Conservation (phyloP, 768 basidiomycete species). For the Boletus eberwhitei region DNA sequence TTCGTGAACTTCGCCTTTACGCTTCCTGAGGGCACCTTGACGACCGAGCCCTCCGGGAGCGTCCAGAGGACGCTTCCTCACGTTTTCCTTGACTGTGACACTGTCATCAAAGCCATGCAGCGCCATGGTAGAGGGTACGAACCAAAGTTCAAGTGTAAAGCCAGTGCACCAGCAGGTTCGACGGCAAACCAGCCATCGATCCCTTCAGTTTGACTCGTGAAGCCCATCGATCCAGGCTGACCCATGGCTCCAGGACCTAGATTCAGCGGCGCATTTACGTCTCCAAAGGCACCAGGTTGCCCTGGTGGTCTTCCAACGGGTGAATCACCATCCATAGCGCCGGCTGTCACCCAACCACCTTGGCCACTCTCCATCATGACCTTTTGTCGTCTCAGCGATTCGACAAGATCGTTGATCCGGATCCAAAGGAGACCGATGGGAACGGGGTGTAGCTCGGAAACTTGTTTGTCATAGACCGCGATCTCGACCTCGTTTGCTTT, state of each 20-base stretch:
- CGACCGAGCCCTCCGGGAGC: conserved; percentile 89
- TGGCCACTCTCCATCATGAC: conserved; percentile 83
- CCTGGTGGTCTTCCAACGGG: conserved; percentile 45
- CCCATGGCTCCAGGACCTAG: conserved; percentile 30
- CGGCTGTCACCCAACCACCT: conserved; percentile 94
- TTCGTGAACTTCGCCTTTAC: conserved; percentile 97
- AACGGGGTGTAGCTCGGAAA: conserved; percentile 72
- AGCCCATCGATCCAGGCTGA: conserved; percentile 27
- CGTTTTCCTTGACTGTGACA: conserved; percentile 89
- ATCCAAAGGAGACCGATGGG: conserved; percentile 97
- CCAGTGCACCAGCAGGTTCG: conserved; percentile 94
- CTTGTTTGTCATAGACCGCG: conserved; percentile 90
- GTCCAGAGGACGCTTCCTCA: conserved; percentile 93
- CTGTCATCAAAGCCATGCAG: neutral
- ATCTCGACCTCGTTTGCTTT: conserved; percentile 99
- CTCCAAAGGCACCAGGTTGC: conserved; percentile 47
- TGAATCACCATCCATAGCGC: conserved; percentile 73
- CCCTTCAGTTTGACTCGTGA: conserved; percentile 54
- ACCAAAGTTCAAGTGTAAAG: conserved; percentile 90
- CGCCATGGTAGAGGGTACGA: conserved; percentile 31
- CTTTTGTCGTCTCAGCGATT: conserved; percentile 89
- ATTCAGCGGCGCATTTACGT: conserved; percentile 40
- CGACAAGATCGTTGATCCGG: conserved; percentile 88
- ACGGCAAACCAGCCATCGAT: conserved; percentile 97
- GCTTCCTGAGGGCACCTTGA: conserved; percentile 96